Percentiles rank a stretch among this genome's conserved stretches.
Evolutionary conservation across 371 early-diverging fungal species (phyloP).

Genomic region (Mortierella sp.): DNA sequence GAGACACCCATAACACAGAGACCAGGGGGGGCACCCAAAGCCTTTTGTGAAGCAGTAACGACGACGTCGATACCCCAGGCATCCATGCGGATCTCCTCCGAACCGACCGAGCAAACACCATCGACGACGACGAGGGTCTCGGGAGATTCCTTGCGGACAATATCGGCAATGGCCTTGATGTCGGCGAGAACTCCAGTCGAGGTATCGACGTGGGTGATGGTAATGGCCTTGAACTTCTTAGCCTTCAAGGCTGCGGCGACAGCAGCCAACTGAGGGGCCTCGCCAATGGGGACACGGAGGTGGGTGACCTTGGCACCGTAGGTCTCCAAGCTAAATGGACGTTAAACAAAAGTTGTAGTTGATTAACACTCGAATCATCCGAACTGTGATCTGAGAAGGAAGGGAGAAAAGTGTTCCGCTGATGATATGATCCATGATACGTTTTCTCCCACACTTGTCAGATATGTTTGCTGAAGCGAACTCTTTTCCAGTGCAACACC

Average conservation of each 20-base stretch:
- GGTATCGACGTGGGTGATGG: slow-evolving; percentile 97
- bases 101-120: slow-evolving; percentile 96
- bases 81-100: slow-evolving; percentile 93
- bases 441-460: too few relatives aligned
- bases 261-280: slow-evolving; percentile 70
- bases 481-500: too few relatives aligned
- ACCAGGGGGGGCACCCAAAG: slow-evolving; percentile 92
- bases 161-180: slow-evolving; percentile 79
- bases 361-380: neutral
- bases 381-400: neutral
- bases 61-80: slow-evolving; percentile 92
- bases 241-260: slow-evolving; percentile 63
- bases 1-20: slow-evolving; percentile 87
- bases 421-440: too few relatives aligned
- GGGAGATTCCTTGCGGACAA: slow-evolving; percentile 84
- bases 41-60: slow-evolving; percentile 96
- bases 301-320: slow-evolving; percentile 91
- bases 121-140: slow-evolving; percentile 93
- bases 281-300: slow-evolving; percentile 75
- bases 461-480: too few relatives aligned
- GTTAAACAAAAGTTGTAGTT: neutral
- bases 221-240: slow-evolving; percentile 85
- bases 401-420: too few relatives aligned
- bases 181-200: slow-evolving; percentile 93
- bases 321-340: slow-evolving; percentile 70